phyloP scores from a whole-genome alignment of 2,329 filamentous ascomycete species.

The Reticulascus tulasneorum region DNA sequence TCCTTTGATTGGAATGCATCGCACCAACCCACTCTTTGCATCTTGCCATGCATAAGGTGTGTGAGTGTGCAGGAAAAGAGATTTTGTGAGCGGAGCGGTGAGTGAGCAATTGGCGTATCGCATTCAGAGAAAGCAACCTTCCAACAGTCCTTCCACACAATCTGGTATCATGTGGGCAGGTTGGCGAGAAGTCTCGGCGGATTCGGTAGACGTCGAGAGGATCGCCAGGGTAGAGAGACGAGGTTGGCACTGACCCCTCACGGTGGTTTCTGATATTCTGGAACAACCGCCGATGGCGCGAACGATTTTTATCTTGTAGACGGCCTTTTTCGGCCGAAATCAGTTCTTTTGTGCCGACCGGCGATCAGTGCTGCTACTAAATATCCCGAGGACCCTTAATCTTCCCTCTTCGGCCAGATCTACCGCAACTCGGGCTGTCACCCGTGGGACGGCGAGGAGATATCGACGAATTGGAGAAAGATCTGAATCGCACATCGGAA shows the following conservation, averaged over 20 bases:
- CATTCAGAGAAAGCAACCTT: conserved; percentile 6
- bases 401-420: conserved; percentile 8
- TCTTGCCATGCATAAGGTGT: conserved; percentile 12
- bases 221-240: conserved; percentile 15
- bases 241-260: too few relatives aligned
- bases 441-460: conserved; percentile 5
- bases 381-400: too few relatives aligned
- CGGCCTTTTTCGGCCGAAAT: too few relatives aligned
- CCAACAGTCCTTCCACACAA: conserved; percentile 3
- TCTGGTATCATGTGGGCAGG: conserved; percentile 9
- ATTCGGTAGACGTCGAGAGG: conserved; percentile 5
- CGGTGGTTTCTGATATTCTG: too few relatives aligned
- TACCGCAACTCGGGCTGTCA: conserved; percentile 8
- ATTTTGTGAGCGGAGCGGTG: conserved; percentile 15
- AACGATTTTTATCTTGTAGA: too few relatives aligned
- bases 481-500: conserved; percentile 10
- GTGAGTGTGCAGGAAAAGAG: conserved; percentile 7
- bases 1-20: too few relatives aligned
- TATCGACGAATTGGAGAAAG: conserved; percentile 7
- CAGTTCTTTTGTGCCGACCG: too few relatives aligned
- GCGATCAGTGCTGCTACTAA: too few relatives aligned
- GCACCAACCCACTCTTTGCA: conserved; percentile 9
- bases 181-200: conserved; percentile 4
- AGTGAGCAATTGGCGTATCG: conserved; percentile 14
- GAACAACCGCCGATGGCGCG: too few relatives aligned